Evolutionary conservation across 768 basidiomycete genomes (phyloP), one percentile per base, ranked within the genome.

Genomic region (Dioszegia crocea): DNA sequence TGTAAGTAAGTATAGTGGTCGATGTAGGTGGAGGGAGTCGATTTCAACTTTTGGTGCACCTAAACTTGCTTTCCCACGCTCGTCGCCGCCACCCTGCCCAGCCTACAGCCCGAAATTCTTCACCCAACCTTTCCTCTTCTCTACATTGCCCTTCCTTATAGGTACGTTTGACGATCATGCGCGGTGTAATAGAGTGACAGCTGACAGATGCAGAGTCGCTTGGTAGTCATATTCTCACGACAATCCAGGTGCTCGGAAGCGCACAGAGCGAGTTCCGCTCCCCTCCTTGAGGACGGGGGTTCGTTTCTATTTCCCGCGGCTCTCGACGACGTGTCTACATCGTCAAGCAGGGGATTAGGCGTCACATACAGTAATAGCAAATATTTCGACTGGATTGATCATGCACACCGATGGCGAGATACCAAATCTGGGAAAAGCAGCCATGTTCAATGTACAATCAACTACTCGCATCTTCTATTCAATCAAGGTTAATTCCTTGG

Each of bases 401-500:
- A n/a, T n/a, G n/a, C n/a, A n/a, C n/a, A n/a, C n/a, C n/a, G n/a
- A n/a, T n/a, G n/a, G n/a, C n/a, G n/a, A n/a, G n/a, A n/a, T n/a
- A n/a, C n/a, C n/a, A n/a, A n/a, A n/a, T n/a, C n/a, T n/a, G n/a
- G n/a, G n/a, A n/a, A n/a, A n/a, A n/a, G n/a, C n/a, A n/a, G n/a
- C n/a, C n/a, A 39, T 23, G 3, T 21, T 3, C 36, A 38, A 52
- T 17, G 16, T 39, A 52, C 26, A 19, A 26, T 38, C 14, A 38
- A 38, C 51, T 52, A 39, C 38, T 39, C 11, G 33, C 33, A 26
- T 52, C 27, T n/a, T 33, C 39, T 41, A 78, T 33, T 77, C 77
- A 3, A 78, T 75, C 39, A 78, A 45, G 12, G 76, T 76, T 54
- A 78, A 55, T 43, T 77, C 78, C 58, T 76, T 77, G 56, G 84